Evolutionary conservation across 2,329 filamentous ascomycete genomes (phyloP).

Genomic region (Exophiala xenobiotica): DNA sequence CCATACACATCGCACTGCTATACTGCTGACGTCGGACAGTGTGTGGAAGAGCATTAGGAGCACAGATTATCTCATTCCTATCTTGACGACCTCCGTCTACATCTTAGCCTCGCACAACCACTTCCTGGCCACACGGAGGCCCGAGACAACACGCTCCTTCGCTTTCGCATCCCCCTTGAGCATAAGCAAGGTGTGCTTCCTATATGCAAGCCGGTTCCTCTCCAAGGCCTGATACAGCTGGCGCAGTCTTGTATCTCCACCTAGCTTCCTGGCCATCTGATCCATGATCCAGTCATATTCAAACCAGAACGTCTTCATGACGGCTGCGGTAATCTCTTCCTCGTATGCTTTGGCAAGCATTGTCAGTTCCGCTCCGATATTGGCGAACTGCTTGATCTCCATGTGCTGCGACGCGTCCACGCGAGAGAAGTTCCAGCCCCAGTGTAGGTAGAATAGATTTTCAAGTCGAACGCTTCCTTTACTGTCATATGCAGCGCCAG

Average conservation of each 20-base stretch:
- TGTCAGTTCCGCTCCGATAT: neutral
- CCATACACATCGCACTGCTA: too few relatives aligned
- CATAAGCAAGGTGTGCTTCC: neutral
- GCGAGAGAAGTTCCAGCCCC: neutral
- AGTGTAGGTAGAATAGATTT: neutral
- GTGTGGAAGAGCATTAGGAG: too few relatives aligned
- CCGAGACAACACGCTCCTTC: neutral
- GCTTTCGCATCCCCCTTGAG: neutral
- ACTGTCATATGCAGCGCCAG: neutral
- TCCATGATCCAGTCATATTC: neutral
- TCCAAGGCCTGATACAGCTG: neutral
- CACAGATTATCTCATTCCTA: too few relatives aligned
- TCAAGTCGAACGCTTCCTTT: neutral
- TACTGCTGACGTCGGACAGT: too few relatives aligned
- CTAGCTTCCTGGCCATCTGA: neutral
- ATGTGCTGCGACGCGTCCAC: neutral
- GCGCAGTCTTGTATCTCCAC: too few relatives aligned
- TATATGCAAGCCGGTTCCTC: neutral
- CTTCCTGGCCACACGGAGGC: neutral
- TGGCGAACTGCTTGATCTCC: slow-evolving; percentile 2
- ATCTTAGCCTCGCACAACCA: neutral
- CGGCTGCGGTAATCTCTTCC: too few relatives aligned
- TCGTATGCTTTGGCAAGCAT: neutral
- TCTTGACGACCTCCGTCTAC: neutral
- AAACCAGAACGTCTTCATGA: too few relatives aligned